A percentile compares a stretch with the other conserved stretches of the same genome.
phyloP scores from a whole-genome alignment of 352 stramenopile species.

The Phytophthora pluvialis region DNA sequence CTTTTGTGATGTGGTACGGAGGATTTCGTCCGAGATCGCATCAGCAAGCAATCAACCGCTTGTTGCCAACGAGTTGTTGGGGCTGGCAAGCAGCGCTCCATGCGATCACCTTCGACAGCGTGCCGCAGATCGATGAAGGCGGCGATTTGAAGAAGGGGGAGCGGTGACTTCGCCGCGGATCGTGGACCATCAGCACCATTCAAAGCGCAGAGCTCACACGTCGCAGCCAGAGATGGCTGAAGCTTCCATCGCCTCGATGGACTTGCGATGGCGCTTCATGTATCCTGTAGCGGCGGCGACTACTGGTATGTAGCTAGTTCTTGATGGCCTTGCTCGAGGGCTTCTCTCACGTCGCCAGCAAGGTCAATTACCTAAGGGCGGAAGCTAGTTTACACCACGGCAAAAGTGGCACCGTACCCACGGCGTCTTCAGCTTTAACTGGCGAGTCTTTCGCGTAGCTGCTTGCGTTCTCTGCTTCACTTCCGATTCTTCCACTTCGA shows the following conservation, averaged over 20 bases:
- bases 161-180: too few species aligned
- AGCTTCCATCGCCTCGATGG: not conserved
- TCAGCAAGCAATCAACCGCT: too few species aligned
- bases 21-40: too few species aligned
- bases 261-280: not conserved
- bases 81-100: too few species aligned
- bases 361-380: not conserved
- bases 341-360: too few species aligned
- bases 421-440: conserved; percentile 13
- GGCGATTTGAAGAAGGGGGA: not conserved
- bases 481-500: conserved; percentile 10
- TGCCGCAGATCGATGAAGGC: not conserved
- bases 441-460: not conserved
- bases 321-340: not conserved
- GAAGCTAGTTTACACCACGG: conserved; percentile 4
- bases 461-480: conserved; percentile 14
- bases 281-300: not conserved
- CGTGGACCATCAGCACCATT: too few species aligned
- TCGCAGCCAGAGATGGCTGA: not conserved
- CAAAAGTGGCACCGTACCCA: conserved; percentile 20
- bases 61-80: too few species aligned
- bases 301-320: not conserved
- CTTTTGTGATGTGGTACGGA: too few species aligned
- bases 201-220: not conserved
- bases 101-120: not conserved